These are phyloP conservation scores for Leishmania tarentolae DNA, from an alignment of 208 protist genomes.

Conservation along the genomic window DNA sequence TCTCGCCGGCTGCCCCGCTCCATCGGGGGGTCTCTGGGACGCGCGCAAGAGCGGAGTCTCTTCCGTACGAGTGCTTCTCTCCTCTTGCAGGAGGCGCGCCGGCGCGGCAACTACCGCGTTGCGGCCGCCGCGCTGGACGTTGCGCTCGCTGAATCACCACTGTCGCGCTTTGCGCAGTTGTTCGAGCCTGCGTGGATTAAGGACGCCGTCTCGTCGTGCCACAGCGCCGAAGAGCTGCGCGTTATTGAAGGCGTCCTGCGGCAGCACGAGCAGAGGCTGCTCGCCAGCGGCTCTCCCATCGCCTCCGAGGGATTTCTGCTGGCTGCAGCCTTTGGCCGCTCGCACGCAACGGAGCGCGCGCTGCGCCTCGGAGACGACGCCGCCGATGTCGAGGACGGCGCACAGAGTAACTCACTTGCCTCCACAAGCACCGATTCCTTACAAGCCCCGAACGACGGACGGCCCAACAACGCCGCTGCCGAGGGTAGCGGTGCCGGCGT, in stretches of 20 bases:
- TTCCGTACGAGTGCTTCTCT: conserved; percentile 51
- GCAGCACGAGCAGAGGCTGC: conserved; percentile 22
- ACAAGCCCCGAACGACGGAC: background rate
- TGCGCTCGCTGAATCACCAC: conserved; percentile 29
- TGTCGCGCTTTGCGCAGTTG: conserved; percentile 18
- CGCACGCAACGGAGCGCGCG: conserved; percentile 13
- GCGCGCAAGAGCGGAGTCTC: conserved; percentile 51
- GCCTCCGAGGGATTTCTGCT: conserved; percentile 24
- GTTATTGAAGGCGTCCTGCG: conserved; percentile 42
- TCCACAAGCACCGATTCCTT: background rate
- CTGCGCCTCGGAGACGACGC: conserved; percentile 23
- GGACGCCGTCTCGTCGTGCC: conserved; percentile 65
- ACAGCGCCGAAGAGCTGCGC: conserved; percentile 45
- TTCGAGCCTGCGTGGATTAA: conserved; percentile 69
- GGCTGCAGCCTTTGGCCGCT: conserved; percentile 24
- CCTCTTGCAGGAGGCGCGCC: conserved; percentile 72
- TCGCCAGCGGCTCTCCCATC: conserved; percentile 14
- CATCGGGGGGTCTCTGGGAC: conserved; percentile 16
- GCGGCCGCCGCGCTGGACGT: conserved; percentile 52
- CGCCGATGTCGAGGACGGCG: background rate
- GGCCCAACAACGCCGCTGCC: background rate
- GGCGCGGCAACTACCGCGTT: conserved; percentile 37
- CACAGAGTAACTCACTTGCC: background rate
- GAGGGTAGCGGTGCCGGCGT: background rate
- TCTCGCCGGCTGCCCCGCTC: conserved; percentile 23